phyloP scores from a whole-genome alignment of 2,329 filamentous ascomycete species.

The Diaporthe ampelina region DNA sequence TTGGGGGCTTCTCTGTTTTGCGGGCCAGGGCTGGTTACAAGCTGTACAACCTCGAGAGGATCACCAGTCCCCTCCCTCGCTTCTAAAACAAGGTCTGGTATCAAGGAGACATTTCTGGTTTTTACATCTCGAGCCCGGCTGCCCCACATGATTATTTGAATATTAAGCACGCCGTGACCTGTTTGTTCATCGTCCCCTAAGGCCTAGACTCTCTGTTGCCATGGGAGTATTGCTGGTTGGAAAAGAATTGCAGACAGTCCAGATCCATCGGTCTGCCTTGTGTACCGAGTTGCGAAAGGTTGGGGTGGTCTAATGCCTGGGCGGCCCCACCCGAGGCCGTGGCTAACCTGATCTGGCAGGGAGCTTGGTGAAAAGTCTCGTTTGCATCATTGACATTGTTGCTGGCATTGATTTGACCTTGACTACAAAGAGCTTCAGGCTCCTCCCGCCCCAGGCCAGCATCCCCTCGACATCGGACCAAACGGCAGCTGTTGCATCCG shows the following conservation, averaged over 20 bases:
- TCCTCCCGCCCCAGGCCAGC: neutral
- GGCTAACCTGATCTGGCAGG: slow-evolving; percentile 26
- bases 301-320: neutral
- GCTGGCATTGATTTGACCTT: neutral
- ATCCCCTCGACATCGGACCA: slow-evolving; percentile 3
- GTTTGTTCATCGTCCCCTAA: neutral
- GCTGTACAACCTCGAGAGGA: neutral
- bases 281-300: neutral
- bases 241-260: too few species aligned
- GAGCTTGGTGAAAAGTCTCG: slow-evolving; percentile 34
- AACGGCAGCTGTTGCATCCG: slow-evolving; percentile 23
- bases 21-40: too few species aligned
- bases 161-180: too few species aligned
- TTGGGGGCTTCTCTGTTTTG: neutral
- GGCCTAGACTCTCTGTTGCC: neutral
- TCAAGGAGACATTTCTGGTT: slow-evolving; percentile 1
- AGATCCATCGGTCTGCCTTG: neutral
- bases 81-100: neutral
- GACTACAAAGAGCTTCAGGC: slow-evolving; percentile 28
- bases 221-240: too few species aligned
- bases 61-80: neutral
- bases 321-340: neutral
- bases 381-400: slow-evolving; percentile 29
- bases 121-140: neutral
- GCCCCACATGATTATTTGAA: neutral